Evolutionary conservation across 108 stramenopile species (phyloP).

Genomic region (Cylindrotheca closterium): DNA sequence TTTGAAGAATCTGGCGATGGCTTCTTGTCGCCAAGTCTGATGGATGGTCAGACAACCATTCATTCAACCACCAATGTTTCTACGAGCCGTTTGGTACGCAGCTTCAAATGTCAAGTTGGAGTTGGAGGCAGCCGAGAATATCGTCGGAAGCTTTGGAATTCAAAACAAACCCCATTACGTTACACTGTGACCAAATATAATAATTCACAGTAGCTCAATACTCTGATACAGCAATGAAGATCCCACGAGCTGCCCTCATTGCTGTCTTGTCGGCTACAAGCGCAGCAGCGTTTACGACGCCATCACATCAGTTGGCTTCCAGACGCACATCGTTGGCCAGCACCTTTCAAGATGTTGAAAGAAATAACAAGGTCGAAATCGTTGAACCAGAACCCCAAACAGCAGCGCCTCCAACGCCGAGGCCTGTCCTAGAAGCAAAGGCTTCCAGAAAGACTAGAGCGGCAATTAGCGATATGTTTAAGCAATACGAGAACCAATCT

Average conservation of each 20-base stretch:
- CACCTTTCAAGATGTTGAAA: conserved; percentile 17
- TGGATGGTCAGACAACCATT: not conserved
- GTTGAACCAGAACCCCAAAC: not conserved
- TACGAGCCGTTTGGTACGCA: too few relatives aligned
- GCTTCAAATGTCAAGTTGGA: too few relatives aligned
- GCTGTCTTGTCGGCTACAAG: conserved; percentile 18
- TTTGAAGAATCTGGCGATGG: too few relatives aligned
- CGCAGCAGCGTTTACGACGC: conserved; percentile 31
- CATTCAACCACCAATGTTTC: not conserved
- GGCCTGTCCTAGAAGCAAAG: conserved; percentile 26
- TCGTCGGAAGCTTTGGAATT: too few relatives aligned
- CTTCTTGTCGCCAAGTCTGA: too few relatives aligned
- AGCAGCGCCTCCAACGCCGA: conserved; percentile 1
- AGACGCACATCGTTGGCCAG: conserved; percentile 8
- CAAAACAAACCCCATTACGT: too few relatives aligned
- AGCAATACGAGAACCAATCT: conserved; percentile 61
- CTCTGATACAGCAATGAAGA: conserved; percentile 18
- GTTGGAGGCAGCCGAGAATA: too few relatives aligned
- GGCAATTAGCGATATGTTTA: conserved; percentile 33
- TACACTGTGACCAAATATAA: too few relatives aligned
- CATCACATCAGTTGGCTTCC: conserved; percentile 6
- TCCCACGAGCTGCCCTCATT: conserved; percentile 30
- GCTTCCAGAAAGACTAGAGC: conserved; percentile 21
- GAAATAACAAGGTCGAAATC: conserved; percentile 14
- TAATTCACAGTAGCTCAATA: too few relatives aligned